These are phyloP conservation scores for Calonectria ilicicola DNA, from an alignment of 2,329 filamentous ascomycete species.

Conservation along the genomic window DNA sequence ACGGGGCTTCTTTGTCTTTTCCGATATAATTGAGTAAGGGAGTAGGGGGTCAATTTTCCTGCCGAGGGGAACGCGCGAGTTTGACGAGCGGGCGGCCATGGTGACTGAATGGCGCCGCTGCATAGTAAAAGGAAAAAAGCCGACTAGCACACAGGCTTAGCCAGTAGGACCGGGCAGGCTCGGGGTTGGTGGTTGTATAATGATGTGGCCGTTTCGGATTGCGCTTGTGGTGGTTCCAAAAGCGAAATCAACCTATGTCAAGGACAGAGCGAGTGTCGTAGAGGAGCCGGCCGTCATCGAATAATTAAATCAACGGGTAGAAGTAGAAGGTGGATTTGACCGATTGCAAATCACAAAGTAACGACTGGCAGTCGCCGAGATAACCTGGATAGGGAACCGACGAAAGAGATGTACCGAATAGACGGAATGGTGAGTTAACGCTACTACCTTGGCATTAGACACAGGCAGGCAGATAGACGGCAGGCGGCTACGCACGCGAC, in stretches of 20 bases:
- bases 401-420: constrained; percentile 41
- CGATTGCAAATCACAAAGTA: constrained; percentile 40
- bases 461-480: constrained; percentile 25
- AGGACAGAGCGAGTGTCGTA: constrained; percentile 39
- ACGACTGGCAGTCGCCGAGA: constrained; percentile 46
- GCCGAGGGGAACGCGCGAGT: constrained; percentile 44
- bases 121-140: constrained; percentile 41
- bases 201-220: constrained; percentile 25
- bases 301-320: constrained; percentile 34
- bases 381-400: constrained; percentile 40
- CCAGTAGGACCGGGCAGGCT: constrained; percentile 20
- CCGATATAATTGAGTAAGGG: constrained; percentile 46
- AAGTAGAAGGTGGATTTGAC: constrained; percentile 30
- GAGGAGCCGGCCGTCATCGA: constrained; percentile 44
- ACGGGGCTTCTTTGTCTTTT: constrained; percentile 50
- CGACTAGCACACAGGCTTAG: constrained; percentile 34
- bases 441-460: constrained; percentile 42
- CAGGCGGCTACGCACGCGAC: constrained; percentile 32
- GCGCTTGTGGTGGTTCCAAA: constrained; percentile 11
- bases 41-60: constrained; percentile 49
- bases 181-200: constrained; percentile 16
- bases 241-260: constrained; percentile 32
- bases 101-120: constrained; percentile 47
- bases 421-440: constrained; percentile 29
- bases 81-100: constrained; percentile 51